Percentiles rank a stretch among this genome's conserved stretches.
phyloP scores from a whole-genome alignment of 192 early-diverging fungal genomes.

The Coemansia sp. region DNA sequence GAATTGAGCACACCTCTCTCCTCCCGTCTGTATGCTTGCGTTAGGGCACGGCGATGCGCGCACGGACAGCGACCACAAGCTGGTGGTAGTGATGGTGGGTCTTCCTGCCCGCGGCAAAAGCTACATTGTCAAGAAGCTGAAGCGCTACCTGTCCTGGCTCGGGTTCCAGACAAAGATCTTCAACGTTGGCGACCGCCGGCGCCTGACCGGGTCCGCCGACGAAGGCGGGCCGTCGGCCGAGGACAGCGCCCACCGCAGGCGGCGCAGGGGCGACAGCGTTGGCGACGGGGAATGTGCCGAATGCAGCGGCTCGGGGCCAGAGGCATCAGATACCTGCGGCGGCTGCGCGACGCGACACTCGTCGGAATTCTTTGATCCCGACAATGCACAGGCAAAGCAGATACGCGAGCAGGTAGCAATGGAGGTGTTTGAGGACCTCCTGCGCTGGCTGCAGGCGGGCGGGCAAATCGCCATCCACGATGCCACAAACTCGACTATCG shows the following conservation, averaged over 20 bases:
- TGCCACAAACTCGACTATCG: constrained; percentile 91
- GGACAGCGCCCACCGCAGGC: not conserved
- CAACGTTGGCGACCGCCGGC: constrained; percentile 92
- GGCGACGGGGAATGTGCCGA: constrained; percentile 16
- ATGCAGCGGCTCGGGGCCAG: constrained; percentile 36
- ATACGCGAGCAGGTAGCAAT: constrained; percentile 84
- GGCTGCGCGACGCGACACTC: constrained; percentile 57
- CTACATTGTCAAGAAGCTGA: constrained; percentile 94
- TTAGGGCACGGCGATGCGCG: constrained; percentile 44
- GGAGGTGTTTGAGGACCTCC: constrained; percentile 85
- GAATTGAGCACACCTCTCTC: not conserved
- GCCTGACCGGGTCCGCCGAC: constrained; percentile 53
- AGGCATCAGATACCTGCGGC: constrained; percentile 14
- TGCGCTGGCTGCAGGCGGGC: constrained; percentile 81
- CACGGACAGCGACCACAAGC: constrained; percentile 76
- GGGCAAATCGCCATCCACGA: constrained; percentile 90
- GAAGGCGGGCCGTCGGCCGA: constrained; percentile 6
- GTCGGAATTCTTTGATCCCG: constrained; percentile 88
- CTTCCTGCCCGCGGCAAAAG: constrained; percentile 92
- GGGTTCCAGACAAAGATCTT: constrained; percentile 77
- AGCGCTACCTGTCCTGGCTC: constrained; percentile 78
- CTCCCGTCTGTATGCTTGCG: constrained; percentile 12
- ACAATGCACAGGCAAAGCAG: constrained; percentile 68
- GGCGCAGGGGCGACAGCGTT: not conserved
- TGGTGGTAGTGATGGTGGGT: constrained; percentile 96